Evolutionary conservation across 2,329 filamentous ascomycete species (phyloP).

Genomic region (Ophiostoma tasmaniense): DNA sequence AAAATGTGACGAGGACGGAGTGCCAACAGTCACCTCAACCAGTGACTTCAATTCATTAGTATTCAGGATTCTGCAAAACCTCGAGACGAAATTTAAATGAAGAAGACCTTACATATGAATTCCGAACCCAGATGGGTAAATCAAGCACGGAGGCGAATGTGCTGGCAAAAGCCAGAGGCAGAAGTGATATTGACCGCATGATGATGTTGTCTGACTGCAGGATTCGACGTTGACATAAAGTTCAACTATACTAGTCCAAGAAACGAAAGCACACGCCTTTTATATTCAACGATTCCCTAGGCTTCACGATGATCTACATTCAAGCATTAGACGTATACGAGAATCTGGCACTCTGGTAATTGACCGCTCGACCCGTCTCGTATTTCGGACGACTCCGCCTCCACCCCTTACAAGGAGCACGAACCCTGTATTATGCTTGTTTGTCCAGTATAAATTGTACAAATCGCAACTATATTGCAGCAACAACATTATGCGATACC

Average conservation of each 20-base stretch:
- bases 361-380: not conserved
- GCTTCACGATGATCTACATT: not conserved
- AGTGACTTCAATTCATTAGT: not conserved
- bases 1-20: not conserved
- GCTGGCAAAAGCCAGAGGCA: slow-evolving; percentile 2
- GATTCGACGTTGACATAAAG: too few species aligned
- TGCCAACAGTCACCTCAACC: not conserved
- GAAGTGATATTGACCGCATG: not conserved
- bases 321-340: not conserved
- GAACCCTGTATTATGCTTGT: not conserved
- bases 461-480: not conserved
- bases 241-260: too few species aligned
- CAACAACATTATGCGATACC: not conserved
- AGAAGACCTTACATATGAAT: not conserved
- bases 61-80: too few species aligned
- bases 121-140: not conserved
- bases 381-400: not conserved
- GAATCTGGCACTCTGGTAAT: not conserved
- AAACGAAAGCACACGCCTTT: not conserved
- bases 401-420: not conserved
- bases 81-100: not conserved
- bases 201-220: not conserved
- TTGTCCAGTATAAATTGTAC: not conserved
- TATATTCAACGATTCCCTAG: not conserved
- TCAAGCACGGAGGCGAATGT: not conserved